Conservation (phyloP, 129 eudicot genomes). For the Lactuca saligna region DNA sequence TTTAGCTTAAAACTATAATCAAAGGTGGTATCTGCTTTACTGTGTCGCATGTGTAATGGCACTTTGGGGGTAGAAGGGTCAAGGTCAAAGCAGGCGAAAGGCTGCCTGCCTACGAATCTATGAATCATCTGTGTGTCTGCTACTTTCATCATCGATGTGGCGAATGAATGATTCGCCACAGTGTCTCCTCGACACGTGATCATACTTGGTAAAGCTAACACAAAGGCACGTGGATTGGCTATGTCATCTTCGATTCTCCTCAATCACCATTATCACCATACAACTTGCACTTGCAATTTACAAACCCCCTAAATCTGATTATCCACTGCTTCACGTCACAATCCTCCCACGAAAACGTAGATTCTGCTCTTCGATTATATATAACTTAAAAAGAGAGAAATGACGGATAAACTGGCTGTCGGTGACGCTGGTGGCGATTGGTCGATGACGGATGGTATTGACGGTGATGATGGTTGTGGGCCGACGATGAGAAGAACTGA, state of each 20-base stretch:
- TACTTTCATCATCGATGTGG: background rate
- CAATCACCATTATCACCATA: background rate
- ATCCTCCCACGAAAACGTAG: slow-evolving; percentile 8
- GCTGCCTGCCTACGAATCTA: background rate
- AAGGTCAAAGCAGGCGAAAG: background rate
- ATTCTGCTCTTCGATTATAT: background rate
- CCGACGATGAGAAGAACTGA: slow-evolving; percentile 16
- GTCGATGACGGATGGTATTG: background rate
- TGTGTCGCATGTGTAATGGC: too few species aligned
- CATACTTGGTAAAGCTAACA: slow-evolving; percentile 3
- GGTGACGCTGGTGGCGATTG: background rate
- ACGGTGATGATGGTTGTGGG: slow-evolving; percentile 2
- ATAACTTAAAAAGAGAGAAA: background rate
- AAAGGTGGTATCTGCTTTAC: too few species aligned
- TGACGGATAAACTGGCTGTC: background rate
- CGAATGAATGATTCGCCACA: background rate
- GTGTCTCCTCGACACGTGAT: slow-evolving; percentile 7
- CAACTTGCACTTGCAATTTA: background rate
- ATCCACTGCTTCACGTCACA: slow-evolving; percentile 22
- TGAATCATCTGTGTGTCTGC: slow-evolving; percentile 13
- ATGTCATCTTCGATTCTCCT: background rate
- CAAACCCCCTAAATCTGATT: background rate
- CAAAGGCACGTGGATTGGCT: slow-evolving; percentile 3
- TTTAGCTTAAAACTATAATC: too few species aligned
- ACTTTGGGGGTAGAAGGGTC: background rate